These are phyloP conservation scores for Backusella parvicylindrica DNA, from an alignment of 192 early-diverging fungal species.

Conservation along the genomic window DNA sequence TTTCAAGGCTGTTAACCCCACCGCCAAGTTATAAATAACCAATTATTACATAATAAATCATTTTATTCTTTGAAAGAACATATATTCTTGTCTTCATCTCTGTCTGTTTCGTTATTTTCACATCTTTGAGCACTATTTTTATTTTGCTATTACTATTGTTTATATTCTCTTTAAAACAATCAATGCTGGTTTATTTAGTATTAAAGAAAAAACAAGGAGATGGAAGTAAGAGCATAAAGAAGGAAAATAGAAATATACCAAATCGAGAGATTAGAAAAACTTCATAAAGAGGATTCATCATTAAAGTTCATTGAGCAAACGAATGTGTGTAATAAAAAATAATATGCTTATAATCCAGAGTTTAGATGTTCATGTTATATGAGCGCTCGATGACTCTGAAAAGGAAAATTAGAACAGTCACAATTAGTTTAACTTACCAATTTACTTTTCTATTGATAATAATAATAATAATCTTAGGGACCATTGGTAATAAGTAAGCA, in stretches of 20 bases:
- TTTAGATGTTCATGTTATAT: background rate
- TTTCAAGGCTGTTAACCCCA: slow-evolving; percentile 52
- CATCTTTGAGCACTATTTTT: background rate
- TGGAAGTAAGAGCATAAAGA: background rate
- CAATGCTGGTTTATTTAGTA: background rate
- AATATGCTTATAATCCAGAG: background rate
- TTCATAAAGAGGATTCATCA: background rate
- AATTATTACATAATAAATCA: background rate
- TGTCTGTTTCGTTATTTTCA: background rate
- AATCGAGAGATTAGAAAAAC: background rate
- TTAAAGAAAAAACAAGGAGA: too few relatives aligned
- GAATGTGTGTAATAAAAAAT: background rate
- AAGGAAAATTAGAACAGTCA: too few relatives aligned
- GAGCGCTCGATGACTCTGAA: background rate
- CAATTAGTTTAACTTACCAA: too few relatives aligned
- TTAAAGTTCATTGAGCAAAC: background rate
- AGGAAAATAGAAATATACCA: background rate
- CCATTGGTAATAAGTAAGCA: too few relatives aligned
- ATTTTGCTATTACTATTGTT: background rate
- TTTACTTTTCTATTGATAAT: too few relatives aligned
- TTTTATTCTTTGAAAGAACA: background rate
- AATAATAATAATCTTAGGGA: too few relatives aligned
- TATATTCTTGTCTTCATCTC: background rate
- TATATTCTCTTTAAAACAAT: background rate
- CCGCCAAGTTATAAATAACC: slow-evolving; percentile 55